Base-by-base conservation (phyloP, 768 basidiomycete genomes). In the Tremella fuciformis region DNA sequence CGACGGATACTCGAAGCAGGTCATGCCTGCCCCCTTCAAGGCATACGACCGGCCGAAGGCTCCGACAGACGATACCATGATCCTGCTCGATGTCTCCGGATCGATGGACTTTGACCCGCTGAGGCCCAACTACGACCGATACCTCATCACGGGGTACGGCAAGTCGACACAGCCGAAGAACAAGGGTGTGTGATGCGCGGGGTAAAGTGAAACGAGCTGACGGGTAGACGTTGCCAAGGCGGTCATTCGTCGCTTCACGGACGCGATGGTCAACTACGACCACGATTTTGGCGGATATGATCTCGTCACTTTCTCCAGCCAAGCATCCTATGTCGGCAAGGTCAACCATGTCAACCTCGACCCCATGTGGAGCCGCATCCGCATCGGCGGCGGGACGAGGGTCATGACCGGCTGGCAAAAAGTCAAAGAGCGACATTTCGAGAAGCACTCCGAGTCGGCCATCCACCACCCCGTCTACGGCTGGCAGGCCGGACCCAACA, bases 331-430 rank as follows among this genome's bases (percentile, higher is more conserved):
- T 42, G 26, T 60, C 16, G 59, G 59, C 8, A 50, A 21, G 11
- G 47, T 55, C 53, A 60, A 60, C 21, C 53, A 55, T 21, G 26
- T 26, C 25, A 58, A 63, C 37, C 49, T 65, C n/a, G 63, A 65
- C n/a, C 16, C 24, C 8, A 21, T 58, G 19, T 65, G 63, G 63
- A 11, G n/a, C 8, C 58, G 21, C 13, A 47, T 65, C 51, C 42
- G 49, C 13, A 42, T 63, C 19, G 55, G 62, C 3, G 57, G 64
- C n/a, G 64, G 64, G 6, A 65, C 62, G 8, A 18, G 62, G 15
- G 64, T 65, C 7, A 66, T 66, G 62, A 66, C 58, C 13, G 65
- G 62, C 13, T 63, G 62, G 65, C 62, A 66, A 49, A 60, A 63
- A 29, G 58, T 60, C 42, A 66, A 66, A 40, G 57, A 60, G 15